Evolutionary conservation across 371 early-diverging fungal genomes (phyloP), one percentile per base, ranked within the genome.

Genomic region (Apophysomyces sp.): DNA sequence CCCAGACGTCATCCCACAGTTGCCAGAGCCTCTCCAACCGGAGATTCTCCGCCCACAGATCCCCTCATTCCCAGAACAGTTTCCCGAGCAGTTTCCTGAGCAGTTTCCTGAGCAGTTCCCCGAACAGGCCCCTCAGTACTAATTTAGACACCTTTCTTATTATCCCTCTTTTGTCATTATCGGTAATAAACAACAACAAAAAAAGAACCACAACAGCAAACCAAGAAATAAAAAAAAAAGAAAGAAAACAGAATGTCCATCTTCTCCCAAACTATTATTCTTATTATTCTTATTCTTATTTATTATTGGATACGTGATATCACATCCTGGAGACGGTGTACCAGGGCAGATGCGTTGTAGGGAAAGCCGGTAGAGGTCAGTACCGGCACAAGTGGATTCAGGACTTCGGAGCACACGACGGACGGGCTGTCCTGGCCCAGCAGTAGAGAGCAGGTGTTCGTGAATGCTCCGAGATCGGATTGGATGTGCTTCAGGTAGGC

Each of bases 401-500:
- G 13, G 44, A 66, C 57, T 29, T 41, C 52, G 16, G 32, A 28
- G 26, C 39, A 39, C 1, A 60, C 6, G 9, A 40, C 26, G 13
- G 40, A 29, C n/a, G 21, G 49, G 21, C 49, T 32, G 11, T 44
- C 30, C 24, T 53, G 44, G 3, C 57, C 58, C 0, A 37, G 36
- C 6, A 62, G 15, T 0, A 39, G 13, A 27, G 26, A 18, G n/a
- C 55, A 56, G 34, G 36, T 53, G 12, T 13, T 0, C 15, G 54
- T 26, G 31, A 68, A 58, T 3, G 13, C 41, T 11, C 55, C 13
- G 7, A 53, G 57, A 44, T 68, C 24, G 2, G 16, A 26, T 34
- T 57, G 64, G 3, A 64, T 30, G 41, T 63, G 52, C 28, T 58
- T 63, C 28, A 68, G 61, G n/a, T 64, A 64, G 7, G 24, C n/a